These are phyloP conservation scores for Kandelia obovata DNA, from an alignment of 345 rosid genomes.

Conservation along the genomic window DNA sequence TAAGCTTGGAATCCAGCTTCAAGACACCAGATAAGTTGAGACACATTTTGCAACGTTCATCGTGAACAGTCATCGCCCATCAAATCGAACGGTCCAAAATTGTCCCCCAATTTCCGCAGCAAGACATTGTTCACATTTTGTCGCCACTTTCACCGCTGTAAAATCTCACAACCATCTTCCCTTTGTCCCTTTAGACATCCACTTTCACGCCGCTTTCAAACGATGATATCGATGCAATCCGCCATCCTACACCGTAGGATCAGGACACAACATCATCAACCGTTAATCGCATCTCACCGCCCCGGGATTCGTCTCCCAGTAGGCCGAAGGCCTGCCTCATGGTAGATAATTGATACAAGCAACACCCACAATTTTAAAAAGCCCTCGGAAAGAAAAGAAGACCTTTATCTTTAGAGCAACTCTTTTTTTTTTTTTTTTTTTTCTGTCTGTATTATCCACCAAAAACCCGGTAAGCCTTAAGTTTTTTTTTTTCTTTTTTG, in stretches of 20 bases:
- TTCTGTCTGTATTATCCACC: neutral
- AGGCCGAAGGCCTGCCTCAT: neutral
- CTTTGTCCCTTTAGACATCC: conserved; percentile 18
- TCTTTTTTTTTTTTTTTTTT: too few relatives aligned
- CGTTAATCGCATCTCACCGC: conserved; percentile 15
- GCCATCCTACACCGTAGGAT: conserved; percentile 26
- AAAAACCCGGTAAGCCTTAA: conserved; percentile 24
- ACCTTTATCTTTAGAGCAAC: neutral
- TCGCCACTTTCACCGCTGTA: neutral
- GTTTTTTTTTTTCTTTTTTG: neutral
- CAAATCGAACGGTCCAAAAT: conserved; percentile 17
- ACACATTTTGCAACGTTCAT: too few relatives aligned
- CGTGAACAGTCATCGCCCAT: neutral
- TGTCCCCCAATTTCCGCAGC: neutral
- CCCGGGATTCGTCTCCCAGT: neutral
- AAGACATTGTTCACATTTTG: neutral
- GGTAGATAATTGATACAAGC: neutral
- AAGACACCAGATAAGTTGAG: too few relatives aligned
- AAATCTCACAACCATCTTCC: neutral
- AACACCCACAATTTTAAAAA: neutral
- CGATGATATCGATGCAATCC: conserved; percentile 18
- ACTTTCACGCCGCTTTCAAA: conserved; percentile 22
- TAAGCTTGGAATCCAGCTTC: too few relatives aligned
- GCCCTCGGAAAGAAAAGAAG: conserved; percentile 8
- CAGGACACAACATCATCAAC: conserved; percentile 13